Conservation (phyloP, 768 basidiomycete genomes). For the Kwoniella sp. region DNA sequence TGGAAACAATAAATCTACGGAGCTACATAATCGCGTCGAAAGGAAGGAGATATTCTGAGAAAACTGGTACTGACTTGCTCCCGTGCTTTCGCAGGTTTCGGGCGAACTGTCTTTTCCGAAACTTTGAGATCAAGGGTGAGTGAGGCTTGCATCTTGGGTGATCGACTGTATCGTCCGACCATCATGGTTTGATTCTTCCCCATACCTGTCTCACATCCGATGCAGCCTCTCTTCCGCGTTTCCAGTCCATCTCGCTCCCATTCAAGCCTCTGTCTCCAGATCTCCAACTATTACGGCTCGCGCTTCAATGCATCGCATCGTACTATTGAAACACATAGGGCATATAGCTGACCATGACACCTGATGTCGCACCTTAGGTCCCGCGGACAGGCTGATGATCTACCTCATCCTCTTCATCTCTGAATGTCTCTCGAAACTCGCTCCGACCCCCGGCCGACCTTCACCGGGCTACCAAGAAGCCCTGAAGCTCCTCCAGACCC, state of each 20-base stretch:
- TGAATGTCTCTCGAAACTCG: constrained; percentile 91
- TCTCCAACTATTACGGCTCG: no score
- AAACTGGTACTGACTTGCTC: background rate
- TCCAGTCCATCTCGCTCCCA: background rate
- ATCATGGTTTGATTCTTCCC: background rate
- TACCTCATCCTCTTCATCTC: constrained; percentile 96
- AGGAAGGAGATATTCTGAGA: background rate
- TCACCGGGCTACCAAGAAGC: constrained; percentile 68
- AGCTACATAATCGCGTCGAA: no score
- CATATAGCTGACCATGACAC: background rate
- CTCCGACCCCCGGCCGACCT: constrained; percentile 62
- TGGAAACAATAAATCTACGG: no score
- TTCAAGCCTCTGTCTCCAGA: no score
- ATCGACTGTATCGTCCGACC: background rate
- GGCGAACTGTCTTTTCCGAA: constrained; percentile 97
- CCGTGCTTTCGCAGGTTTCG: constrained; percentile 73
- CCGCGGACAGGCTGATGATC: constrained; percentile 92
- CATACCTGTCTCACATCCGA: no score
- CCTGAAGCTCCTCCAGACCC: constrained; percentile 80
- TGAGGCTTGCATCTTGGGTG: background rate
- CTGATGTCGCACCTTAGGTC: constrained; percentile 57
- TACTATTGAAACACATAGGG: background rate
- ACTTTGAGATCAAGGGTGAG: constrained; percentile 93
- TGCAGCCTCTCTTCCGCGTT: background rate
- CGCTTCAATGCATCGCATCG: no score